Conservation (phyloP, 352 stramenopile species). For the Pythium pyrilobum region DNA sequence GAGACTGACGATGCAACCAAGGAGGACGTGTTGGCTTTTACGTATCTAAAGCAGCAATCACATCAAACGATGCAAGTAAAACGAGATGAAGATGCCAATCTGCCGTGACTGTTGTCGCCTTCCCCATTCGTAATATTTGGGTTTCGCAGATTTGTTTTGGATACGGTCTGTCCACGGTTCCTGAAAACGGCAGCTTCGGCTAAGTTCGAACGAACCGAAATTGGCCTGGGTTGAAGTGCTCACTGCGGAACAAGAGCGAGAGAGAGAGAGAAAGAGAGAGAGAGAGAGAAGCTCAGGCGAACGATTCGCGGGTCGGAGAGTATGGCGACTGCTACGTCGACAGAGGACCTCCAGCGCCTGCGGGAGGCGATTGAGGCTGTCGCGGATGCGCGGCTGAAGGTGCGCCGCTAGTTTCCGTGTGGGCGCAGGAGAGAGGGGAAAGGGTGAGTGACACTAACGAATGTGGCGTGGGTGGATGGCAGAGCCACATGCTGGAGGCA, state of each 20-base stretch:
- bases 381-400: constrained; percentile 12
- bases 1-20: not conserved
- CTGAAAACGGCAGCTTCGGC: not conserved
- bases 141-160: not conserved
- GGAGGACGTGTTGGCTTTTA: not conserved
- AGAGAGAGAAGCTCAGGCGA: not conserved
- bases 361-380: constrained; percentile 15
- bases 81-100: not conserved
- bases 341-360: constrained; percentile 10
- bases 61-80: too few relatives aligned
- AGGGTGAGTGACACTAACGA: too few relatives aligned
- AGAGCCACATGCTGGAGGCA: constrained; percentile 74
- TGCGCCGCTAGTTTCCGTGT: too few relatives aligned
- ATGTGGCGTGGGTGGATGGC: not conserved
- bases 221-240: constrained; percentile 11
- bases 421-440: too few relatives aligned
- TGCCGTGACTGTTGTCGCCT: not conserved
- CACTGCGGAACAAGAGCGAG: not conserved
- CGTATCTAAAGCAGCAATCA: too few relatives aligned
- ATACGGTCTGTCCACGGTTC: too few relatives aligned
- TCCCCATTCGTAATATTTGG: not conserved
- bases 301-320: too few relatives aligned
- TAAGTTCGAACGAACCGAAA: constrained; percentile 11
- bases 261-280: not conserved
- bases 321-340: constrained; percentile 3